Conservation (phyloP, 2,329 filamentous ascomycete species). For the Geoglossum cookeanum region DNA sequence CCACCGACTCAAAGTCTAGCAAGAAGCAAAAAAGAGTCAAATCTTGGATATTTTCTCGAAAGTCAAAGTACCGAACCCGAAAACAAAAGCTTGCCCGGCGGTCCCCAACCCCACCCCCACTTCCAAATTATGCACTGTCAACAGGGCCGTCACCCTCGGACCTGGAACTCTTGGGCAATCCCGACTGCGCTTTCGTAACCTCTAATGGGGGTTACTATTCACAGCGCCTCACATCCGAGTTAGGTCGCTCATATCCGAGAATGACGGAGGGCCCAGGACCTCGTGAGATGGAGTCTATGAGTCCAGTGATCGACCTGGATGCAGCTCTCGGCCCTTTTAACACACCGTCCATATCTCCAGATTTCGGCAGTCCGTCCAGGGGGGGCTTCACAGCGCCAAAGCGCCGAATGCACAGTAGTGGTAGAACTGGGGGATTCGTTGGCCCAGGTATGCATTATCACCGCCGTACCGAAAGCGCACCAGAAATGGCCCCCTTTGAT, state of each 20-base stretch:
- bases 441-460: conserved; percentile 59
- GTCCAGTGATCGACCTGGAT: conserved; percentile 81
- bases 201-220: not conserved
- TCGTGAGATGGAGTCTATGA: conserved; percentile 35
- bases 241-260: not conserved
- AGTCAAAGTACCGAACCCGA: conserved; percentile 32
- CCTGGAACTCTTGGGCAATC: not conserved
- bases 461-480: conserved; percentile 60
- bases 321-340: conserved; percentile 86
- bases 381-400: conserved; percentile 27
- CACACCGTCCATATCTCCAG: conserved; percentile 42
- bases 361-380: conserved; percentile 9
- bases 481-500: conserved; percentile 54
- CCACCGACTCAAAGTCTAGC: not conserved
- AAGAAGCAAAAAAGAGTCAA: conserved; percentile 2
- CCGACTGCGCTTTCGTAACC: not conserved
- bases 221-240: not conserved
- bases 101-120: not conserved
- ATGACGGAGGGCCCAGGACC: not conserved
- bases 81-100: conserved; percentile 19
- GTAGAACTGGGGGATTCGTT: conserved; percentile 46
- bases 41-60: conserved; percentile 34
- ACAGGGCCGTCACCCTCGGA: not conserved
- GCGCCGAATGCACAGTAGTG: conserved; percentile 58
- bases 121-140: not conserved